Percentiles rank a stretch among this genome's conserved stretches.
These are phyloP conservation scores for Debaryomycetaceae sp. DNA, from an alignment of 1,139 yeast genomes.

Conservation along the genomic window DNA sequence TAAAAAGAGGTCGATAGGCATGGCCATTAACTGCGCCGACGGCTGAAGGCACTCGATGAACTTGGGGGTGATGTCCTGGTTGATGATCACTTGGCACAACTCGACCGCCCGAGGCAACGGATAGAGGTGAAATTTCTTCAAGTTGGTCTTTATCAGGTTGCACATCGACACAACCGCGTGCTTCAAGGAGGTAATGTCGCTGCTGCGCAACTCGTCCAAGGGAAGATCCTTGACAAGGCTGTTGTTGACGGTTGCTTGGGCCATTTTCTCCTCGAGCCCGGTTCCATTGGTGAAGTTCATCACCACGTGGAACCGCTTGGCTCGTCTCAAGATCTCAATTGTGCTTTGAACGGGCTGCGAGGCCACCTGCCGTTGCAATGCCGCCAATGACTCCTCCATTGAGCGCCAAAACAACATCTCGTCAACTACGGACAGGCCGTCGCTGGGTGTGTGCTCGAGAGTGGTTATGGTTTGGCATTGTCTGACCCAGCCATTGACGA, in stretches of 20 bases:
- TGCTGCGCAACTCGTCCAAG: constrained; percentile 46
- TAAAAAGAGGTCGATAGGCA: constrained; percentile 21
- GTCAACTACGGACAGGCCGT: constrained; percentile 56
- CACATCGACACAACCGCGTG: constrained; percentile 46
- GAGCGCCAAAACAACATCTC: constrained; percentile 81
- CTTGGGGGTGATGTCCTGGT: constrained; percentile 26
- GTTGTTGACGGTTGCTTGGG: constrained; percentile 51
- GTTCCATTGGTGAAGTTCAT: constrained; percentile 69
- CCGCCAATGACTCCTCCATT: constrained; percentile 56
- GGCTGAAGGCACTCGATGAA: constrained; percentile 18
- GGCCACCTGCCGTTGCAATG: constrained; percentile 56
- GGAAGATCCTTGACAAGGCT: constrained; percentile 71
- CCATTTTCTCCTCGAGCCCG: constrained; percentile 57
- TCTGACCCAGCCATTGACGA: constrained; percentile 71
- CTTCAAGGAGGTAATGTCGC: constrained; percentile 27
- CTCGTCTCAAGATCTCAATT: constrained; percentile 57
- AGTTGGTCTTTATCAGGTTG: constrained; percentile 58
- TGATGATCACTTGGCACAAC: constrained; percentile 55
- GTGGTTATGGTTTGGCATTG: constrained; percentile 57
- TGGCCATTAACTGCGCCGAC: constrained; percentile 21
- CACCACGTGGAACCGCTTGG: constrained; percentile 78
- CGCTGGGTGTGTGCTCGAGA: constrained; percentile 47
- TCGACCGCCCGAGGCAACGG: constrained; percentile 64
- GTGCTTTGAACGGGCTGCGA: constrained; percentile 55
- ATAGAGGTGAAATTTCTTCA: constrained; percentile 52